Evolutionary conservation across 192 early-diverging fungal genomes (phyloP), one percentile per base, ranked within the genome.

Genomic region (Coemansia sp.): DNA sequence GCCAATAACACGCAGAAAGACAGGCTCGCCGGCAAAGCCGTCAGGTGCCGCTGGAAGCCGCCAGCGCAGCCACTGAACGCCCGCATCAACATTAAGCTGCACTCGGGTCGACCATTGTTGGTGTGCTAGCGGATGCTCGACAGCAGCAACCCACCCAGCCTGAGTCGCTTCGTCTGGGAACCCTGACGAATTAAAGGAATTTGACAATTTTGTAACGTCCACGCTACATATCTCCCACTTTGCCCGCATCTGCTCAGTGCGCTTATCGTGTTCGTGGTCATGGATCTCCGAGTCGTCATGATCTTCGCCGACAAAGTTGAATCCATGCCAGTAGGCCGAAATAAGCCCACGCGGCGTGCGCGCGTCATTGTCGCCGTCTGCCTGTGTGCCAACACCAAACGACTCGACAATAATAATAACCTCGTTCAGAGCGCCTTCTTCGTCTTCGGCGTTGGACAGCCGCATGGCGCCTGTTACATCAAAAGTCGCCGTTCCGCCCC

Each of bases 161-260:
- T 69, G 49, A 7, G 49, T 48, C n/a, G 64, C 32, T 57, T 92
- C 89, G 66, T 91, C 90, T 0, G 91, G 91, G 63, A 93, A 83
- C 0, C 93, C 93, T 10, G 86, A 86, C 1, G 85, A 79, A n/a
- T 72, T 84, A 76, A 83, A 92, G 1, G 85, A 70, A 50, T 87
- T 74, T 12, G 73, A 47, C 22, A 90, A 49, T n/a, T 67, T 67
- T 32, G 84, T 66, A 12, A 91, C 87, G 81, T 92, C 90, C 2
- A 95, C 87, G 41, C 93, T 92, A 24, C 86, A 80, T 22, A 92
- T 85, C 55, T 86, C 66, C 88, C 92, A 90, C 49, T 51, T 67
- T 24, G 86, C 67, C 4, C 70, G 48, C 8, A 83, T 70, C 23
- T 86, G 84, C 10, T 72, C 78, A 0, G 78, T 69, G 37, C 76